Evolutionary conservation across 2,329 filamentous ascomycete genomes (phyloP).

Genomic region (Trichoderma pleuroti): DNA sequence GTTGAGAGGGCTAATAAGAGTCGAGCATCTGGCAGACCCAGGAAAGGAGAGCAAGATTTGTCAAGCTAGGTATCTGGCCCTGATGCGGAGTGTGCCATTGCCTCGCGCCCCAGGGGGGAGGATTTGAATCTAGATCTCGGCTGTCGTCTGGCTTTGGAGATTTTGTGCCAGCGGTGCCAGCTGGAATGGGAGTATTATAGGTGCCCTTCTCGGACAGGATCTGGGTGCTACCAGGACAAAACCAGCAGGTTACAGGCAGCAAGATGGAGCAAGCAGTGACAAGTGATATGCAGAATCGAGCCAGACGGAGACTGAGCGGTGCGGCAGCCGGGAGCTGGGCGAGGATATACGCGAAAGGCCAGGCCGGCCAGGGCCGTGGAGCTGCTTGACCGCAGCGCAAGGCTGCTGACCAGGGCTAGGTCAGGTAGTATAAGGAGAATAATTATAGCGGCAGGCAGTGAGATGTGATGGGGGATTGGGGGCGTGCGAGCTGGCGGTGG

Average conservation of each 20-base stretch:
- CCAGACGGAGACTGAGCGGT: not conserved
- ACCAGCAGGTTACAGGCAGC: not conserved
- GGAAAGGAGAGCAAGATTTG: constrained; percentile 12
- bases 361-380: constrained; percentile 3
- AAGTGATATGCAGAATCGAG: not conserved
- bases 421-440: constrained; percentile 15
- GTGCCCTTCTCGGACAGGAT: not conserved
- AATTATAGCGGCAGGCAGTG: constrained; percentile 13
- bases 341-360: constrained; percentile 9
- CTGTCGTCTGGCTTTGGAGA: constrained; percentile 6
- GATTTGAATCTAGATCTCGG: constrained; percentile 11
- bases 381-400: constrained; percentile 6
- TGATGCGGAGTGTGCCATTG: constrained; percentile 19
- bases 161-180: not conserved
- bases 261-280: not conserved
- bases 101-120: not conserved
- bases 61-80: constrained; percentile 15
- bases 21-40: constrained; percentile 2
- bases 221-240: not conserved
- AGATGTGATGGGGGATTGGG: not conserved
- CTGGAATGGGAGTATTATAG: not conserved
- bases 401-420: constrained; percentile 7
- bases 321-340: constrained; percentile 6
- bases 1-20: not conserved
- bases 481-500: not conserved